Evolutionary conservation across 2,329 filamentous ascomycete species (phyloP).

Genomic region (Ceratocystis cubensis): DNA sequence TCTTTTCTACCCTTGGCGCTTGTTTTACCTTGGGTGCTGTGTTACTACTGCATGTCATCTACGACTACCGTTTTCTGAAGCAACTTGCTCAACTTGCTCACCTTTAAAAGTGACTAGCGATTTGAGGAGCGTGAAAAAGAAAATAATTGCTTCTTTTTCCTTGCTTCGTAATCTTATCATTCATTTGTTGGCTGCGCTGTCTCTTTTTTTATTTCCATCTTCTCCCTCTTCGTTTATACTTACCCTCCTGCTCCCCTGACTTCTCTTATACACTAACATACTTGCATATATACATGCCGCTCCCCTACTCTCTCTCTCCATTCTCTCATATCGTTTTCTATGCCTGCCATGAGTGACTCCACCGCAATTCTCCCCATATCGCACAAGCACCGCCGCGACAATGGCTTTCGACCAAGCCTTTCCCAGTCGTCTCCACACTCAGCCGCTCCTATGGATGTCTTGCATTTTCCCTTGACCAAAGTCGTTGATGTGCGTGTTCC

Average conservation of each 20-base stretch:
- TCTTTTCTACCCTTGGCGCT: background rate
- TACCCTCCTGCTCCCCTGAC: background rate
- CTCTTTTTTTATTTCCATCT: background rate
- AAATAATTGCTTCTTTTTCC: background rate
- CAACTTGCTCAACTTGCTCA: slow-evolving; percentile 12
- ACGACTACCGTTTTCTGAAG: slow-evolving; percentile 6
- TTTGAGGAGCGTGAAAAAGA: background rate
- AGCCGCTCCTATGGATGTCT: background rate
- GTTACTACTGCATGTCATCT: slow-evolving; percentile 1
- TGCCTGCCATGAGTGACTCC: background rate
- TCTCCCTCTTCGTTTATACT: background rate
- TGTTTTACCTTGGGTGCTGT: slow-evolving; percentile 7
- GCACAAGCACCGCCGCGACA: background rate
- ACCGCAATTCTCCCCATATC: slow-evolving; percentile 3
- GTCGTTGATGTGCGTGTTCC: slow-evolving; percentile 16
- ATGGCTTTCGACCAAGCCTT: background rate
- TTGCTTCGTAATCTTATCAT: background rate
- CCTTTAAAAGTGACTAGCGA: background rate
- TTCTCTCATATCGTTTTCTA: background rate
- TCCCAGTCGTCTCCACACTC: background rate
- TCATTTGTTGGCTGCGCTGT: background rate
- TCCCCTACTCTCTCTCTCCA: background rate
- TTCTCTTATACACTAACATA: too few species aligned
- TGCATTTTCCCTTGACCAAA: background rate
- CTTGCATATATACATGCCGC: background rate